A percentile compares a stretch with the other conserved stretches of the same genome.
Conservation (phyloP, 352 stramenopile genomes). For the Globisporangium apiculatum region DNA sequence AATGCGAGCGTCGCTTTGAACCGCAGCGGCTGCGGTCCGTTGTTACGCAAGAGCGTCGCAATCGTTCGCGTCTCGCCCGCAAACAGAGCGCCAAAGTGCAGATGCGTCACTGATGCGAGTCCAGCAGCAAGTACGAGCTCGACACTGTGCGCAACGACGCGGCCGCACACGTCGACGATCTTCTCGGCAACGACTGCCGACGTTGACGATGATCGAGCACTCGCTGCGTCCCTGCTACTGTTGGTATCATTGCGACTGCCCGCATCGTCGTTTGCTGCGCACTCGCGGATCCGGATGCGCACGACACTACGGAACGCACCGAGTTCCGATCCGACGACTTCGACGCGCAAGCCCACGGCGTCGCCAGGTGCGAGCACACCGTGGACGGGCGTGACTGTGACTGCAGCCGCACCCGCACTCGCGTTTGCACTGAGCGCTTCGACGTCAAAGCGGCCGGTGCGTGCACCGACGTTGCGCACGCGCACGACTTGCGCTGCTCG, state of each 20-base stretch:
- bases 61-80: conserved; percentile 45
- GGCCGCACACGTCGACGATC: conserved; percentile 75
- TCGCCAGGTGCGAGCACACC: conserved; percentile 28
- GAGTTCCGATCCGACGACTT: conserved; percentile 25
- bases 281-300: conserved; percentile 36
- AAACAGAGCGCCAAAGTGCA: conserved; percentile 75
- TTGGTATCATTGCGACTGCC: conserved; percentile 4
- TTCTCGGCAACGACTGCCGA: conserved; percentile 33
- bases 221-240: neutral
- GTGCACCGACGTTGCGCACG: conserved; percentile 39
- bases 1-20: conserved; percentile 63
- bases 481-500: conserved; percentile 45
- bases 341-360: conserved; percentile 37
- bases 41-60: conserved; percentile 70
- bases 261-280: conserved; percentile 5
- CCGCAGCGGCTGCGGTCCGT: conserved; percentile 53
- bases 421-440: conserved; percentile 31
- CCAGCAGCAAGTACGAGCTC: conserved; percentile 61
- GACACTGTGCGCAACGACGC: conserved; percentile 79
- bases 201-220: neutral
- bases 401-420: conserved; percentile 1
- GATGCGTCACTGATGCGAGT: conserved; percentile 29
- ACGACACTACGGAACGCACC: conserved; percentile 37
- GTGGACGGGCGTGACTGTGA: conserved; percentile 19
- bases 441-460: conserved; percentile 33